These are phyloP conservation scores for Orbilia blumenaviensis DNA, from an alignment of 2,329 filamentous ascomycete species.

Conservation along the genomic window DNA sequence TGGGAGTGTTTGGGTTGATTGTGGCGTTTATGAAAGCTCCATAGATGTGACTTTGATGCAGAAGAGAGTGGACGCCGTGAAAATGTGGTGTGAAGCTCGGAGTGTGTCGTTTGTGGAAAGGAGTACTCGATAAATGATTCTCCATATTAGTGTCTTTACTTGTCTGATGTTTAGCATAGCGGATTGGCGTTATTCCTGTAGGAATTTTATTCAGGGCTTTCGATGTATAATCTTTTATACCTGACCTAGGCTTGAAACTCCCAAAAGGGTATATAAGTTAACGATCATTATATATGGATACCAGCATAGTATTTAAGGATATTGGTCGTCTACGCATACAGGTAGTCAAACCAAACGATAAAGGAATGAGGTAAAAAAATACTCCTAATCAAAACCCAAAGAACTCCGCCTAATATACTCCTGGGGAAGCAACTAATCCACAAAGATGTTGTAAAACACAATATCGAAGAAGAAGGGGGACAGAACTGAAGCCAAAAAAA, in stretches of 20 bases:
- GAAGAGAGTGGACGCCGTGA: conserved; percentile 62
- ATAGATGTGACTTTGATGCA: conserved; percentile 61
- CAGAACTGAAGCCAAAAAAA: too few relatives aligned
- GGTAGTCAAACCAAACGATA: not conserved
- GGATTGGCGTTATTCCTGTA: conserved; percentile 8
- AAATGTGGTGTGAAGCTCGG: conserved; percentile 63
- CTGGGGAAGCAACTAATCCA: not conserved
- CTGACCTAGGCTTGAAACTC: too few relatives aligned
- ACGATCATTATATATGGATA: too few relatives aligned
- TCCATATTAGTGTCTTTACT: not conserved
- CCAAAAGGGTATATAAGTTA: too few relatives aligned
- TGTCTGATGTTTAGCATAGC: conserved; percentile 11
- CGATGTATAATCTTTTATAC: not conserved
- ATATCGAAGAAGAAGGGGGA: too few relatives aligned
- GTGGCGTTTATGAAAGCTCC: conserved; percentile 14
- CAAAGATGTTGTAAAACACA: too few relatives aligned
- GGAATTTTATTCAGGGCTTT: not conserved
- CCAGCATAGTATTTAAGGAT: too few relatives aligned
- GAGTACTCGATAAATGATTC: conserved; percentile 19
- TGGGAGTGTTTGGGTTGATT: conserved; percentile 19
- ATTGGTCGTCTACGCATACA: not conserved
- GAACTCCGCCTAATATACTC: conserved; percentile 23
- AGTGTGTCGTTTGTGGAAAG: conserved; percentile 62
- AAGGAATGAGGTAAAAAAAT: not conserved
- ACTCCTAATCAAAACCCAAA: not conserved